These are phyloP conservation scores for Ogataea methanolica DNA, from an alignment of 805 yeast species.

Conservation along the genomic window DNA sequence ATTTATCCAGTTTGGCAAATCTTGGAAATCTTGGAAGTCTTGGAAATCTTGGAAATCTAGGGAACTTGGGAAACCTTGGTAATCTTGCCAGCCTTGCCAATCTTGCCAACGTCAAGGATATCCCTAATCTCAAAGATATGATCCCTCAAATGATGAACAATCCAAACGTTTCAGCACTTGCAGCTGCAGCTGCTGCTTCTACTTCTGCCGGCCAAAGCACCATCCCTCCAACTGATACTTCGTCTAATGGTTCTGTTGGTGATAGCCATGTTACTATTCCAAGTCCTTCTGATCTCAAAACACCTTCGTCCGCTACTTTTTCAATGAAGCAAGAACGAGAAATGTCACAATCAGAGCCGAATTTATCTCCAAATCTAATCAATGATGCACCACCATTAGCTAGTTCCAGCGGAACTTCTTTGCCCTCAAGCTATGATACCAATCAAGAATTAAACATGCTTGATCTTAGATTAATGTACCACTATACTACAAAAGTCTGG, in stretches of 20 bases:
- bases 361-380: conserved; percentile 27
- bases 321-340: background rate
- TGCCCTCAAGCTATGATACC: conserved; percentile 20
- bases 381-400: conserved; percentile 25
- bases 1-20: background rate
- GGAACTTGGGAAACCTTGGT: too few species aligned
- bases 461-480: conserved; percentile 80
- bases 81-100: background rate
- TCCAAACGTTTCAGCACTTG: background rate
- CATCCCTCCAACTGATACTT: background rate
- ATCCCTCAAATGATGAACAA: background rate
- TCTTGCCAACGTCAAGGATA: background rate
- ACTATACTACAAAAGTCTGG: conserved; percentile 80
- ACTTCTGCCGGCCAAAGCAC: background rate
- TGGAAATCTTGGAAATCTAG: too few species aligned
- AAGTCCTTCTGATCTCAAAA: too few species aligned
- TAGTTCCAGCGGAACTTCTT: conserved; percentile 7
- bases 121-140: background rate
- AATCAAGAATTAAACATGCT: conserved; percentile 50
- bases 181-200: conserved; percentile 1
- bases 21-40: background rate
- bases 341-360: conserved; percentile 12
- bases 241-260: background rate
- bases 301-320: background rate
- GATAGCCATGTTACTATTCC: too few species aligned